Evolutionary conservation across 306 rosid genomes (phyloP).

Genomic region (Nissolia schottii): DNA sequence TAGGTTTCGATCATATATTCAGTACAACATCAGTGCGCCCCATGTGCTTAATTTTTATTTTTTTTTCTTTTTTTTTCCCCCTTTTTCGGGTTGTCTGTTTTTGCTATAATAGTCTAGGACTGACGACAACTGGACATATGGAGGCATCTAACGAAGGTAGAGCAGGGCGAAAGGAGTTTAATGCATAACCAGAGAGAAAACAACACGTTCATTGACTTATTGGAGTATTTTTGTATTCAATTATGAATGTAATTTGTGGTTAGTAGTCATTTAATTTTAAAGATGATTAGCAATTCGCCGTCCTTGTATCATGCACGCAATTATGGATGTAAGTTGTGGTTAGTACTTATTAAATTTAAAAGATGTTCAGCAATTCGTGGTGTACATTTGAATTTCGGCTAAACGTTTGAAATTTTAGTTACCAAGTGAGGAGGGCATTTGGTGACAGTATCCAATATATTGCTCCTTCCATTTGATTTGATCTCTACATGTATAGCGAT

Average conservation of each 20-base stretch:
- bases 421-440: too few species aligned
- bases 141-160: not conserved
- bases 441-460: too few species aligned
- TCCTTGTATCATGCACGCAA: not conserved
- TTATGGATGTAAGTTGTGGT: too few species aligned
- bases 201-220: not conserved
- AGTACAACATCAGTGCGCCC: not conserved
- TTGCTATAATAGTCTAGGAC: constrained; percentile 24
- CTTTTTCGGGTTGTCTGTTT: constrained; percentile 22
- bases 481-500: too few species aligned
- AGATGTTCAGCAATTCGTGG: too few species aligned
- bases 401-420: too few species aligned
- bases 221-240: not conserved
- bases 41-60: too few species aligned
- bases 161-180: constrained; percentile 7
- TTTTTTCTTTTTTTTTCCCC: too few species aligned
- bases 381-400: too few species aligned
- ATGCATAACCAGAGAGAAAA: not conserved
- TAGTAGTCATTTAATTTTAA: not conserved
- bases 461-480: too few species aligned
- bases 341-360: too few species aligned
- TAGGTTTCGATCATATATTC: not conserved
- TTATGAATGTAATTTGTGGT: not conserved
- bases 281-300: not conserved
- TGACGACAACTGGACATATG: constrained; percentile 1